Conservation (phyloP, 768 basidiomycete species). For the Sistotremastrum suecicum region DNA sequence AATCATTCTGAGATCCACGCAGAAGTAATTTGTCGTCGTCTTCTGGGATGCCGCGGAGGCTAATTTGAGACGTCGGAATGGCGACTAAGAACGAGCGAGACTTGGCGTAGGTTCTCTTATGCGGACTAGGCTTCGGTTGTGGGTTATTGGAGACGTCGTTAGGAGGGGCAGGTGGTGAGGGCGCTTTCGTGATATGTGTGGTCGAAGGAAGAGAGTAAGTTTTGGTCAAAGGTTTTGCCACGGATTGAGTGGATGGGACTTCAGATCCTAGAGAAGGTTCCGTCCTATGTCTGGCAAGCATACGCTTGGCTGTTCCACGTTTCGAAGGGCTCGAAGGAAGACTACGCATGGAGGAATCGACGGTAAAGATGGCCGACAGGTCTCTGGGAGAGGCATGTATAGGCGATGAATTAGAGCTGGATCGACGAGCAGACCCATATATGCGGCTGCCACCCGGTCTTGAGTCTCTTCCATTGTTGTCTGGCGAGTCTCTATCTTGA, state of each 20-base stretch:
- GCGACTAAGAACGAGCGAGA: slow-evolving; percentile 72
- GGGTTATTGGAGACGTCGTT: slow-evolving; percentile 12
- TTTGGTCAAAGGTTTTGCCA: slow-evolving; percentile 12
- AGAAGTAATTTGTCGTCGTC: not conserved
- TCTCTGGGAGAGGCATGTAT: slow-evolving; percentile 18
- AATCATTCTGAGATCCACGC: slow-evolving; percentile 15
- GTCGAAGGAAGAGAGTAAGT: slow-evolving; percentile 15
- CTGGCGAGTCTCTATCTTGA: too few species aligned
- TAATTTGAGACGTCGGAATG: slow-evolving; percentile 25
- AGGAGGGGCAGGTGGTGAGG: slow-evolving; percentile 8
- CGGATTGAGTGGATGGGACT: slow-evolving; percentile 1
- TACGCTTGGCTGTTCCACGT: slow-evolving; percentile 42
- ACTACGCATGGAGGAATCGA: slow-evolving; percentile 13
- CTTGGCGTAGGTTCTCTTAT: slow-evolving; percentile 54
- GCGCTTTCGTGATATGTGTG: slow-evolving; percentile 5
- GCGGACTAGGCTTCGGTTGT: slow-evolving; percentile 12
- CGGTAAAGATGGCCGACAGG: slow-evolving; percentile 32
- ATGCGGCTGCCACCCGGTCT: too few species aligned
- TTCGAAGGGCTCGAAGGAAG: slow-evolving; percentile 4
- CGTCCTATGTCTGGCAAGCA: slow-evolving; percentile 57
- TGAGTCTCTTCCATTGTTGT: too few species aligned
- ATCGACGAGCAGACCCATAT: too few species aligned
- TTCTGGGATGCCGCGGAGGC: not conserved
- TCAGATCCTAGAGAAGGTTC: slow-evolving; percentile 22
- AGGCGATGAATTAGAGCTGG: not conserved